phyloP scores from a whole-genome alignment of 192 early-diverging fungal species.

The Gigaspora rosea region DNA sequence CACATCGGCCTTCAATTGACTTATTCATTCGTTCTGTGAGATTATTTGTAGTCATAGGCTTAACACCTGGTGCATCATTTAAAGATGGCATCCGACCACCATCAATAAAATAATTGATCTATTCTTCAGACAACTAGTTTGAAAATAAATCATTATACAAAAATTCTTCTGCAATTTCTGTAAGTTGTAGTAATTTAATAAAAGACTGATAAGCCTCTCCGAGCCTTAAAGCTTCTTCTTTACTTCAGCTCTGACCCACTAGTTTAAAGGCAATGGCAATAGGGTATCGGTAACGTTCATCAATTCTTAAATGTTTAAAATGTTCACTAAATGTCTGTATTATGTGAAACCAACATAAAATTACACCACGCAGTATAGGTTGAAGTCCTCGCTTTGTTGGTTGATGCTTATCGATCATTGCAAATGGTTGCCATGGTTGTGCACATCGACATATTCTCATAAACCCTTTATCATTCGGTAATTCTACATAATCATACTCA shows the following conservation, averaged over 20 bases:
- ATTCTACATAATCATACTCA: neutral
- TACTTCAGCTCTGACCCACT: neutral
- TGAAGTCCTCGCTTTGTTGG: neutral
- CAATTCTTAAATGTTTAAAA: constrained; percentile 2
- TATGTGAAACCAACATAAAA: neutral
- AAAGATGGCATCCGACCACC: neutral
- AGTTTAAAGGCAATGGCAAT: neutral
- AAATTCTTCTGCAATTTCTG: neutral
- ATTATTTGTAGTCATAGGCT: constrained; percentile 13
- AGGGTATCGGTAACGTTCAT: neutral
- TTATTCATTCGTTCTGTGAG: constrained; percentile 4
- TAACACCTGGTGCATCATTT: neutral
- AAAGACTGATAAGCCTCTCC: neutral
- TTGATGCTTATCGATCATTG: neutral
- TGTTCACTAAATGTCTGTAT: neutral
- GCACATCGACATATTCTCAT: neutral
- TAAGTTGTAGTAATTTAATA: constrained; percentile 1
- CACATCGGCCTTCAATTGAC: neutral
- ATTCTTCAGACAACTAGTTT: constrained; percentile 7
- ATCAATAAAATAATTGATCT: too few species aligned
- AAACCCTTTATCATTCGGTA: neutral
- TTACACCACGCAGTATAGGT: neutral
- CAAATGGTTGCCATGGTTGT: neutral
- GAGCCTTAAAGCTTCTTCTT: neutral
- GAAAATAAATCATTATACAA: neutral